Evolutionary conservation across 2,329 filamentous ascomycete species (phyloP), one percentile per base, ranked within the genome.

Genomic region (Juglanconis oblonga): DNA sequence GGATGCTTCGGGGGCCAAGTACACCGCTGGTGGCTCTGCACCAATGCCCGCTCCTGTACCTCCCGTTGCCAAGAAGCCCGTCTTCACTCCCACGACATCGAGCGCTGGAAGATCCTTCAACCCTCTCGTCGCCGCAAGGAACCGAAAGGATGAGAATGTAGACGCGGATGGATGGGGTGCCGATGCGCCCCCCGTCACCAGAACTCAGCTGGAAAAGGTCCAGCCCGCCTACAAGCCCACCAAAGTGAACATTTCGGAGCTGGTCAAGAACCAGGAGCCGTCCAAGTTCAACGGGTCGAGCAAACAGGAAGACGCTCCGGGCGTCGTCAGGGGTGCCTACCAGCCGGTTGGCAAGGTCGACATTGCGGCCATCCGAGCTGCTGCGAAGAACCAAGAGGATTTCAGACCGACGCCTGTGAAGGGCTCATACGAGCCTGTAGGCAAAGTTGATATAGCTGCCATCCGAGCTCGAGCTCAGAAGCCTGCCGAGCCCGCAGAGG

Each of bases 271-370:
- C 64, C 83, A 82, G 67, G 83, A 90, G 64, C 80, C 88, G 10
- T 86, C 88, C n/a, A 77, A 84, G 65, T 85, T 84, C 70, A 78
- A 81, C 57, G 74, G 78, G 56, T 73, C 80, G 35, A 68, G 77
- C 45, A 72, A 73, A 55, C 69, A 72, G 42, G 76, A 83, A 51
- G 79, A 84, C 52, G 73, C 75, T 38, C 67, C 74, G 40, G 89
- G 92, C 70, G 84, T 97, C 24, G 87, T 98, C 55, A 90, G 78
- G 70, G 95, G 95, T 49, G 89, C 84, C 14, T 99, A 99, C 74
- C 92, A 97, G 73, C 95, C 95, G 24, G 80, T 99, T 67, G 95
- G 95, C 59, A 98, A 97, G 77, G 90, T 99, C n/a, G 93, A 99
- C 70, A 98, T 99, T 75, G 90, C 89, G 31, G 93, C 92, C 42